These are phyloP conservation scores for Rhinocladiella similis DNA, from an alignment of 2,329 filamentous ascomycete genomes.

Conservation along the genomic window DNA sequence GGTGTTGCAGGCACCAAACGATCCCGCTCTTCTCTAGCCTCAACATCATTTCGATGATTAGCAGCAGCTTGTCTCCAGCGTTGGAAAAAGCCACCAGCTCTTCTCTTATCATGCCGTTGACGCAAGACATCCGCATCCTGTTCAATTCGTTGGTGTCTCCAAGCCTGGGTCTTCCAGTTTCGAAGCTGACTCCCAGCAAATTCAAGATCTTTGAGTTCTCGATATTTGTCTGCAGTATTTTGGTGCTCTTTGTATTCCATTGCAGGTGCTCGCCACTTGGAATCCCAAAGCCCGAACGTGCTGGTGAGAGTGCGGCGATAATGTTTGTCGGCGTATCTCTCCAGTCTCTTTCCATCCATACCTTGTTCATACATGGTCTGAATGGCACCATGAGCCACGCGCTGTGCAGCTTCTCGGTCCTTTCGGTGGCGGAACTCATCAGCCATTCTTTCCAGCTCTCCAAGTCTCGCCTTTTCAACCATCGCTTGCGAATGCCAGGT, in stretches of 20 bases:
- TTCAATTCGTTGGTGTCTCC: constrained; percentile 17
- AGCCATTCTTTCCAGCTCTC: constrained; percentile 10
- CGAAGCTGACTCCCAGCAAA: constrained; percentile 11
- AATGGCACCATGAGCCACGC: constrained; percentile 16
- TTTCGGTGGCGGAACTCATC: constrained; percentile 20
- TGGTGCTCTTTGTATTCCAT: constrained; percentile 18
- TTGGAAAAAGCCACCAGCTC: constrained; percentile 15
- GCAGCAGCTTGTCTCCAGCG: constrained; percentile 14
- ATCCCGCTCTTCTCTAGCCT: constrained; percentile 6
- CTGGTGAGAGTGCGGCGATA: constrained; percentile 12
- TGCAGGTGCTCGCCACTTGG: constrained; percentile 20
- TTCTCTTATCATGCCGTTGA: constrained; percentile 22
- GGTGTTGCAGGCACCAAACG: constrained; percentile 19
- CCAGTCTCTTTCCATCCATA: constrained; percentile 10
- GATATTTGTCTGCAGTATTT: constrained; percentile 21
- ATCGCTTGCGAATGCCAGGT: constrained; percentile 16
- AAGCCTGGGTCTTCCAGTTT: constrained; percentile 19
- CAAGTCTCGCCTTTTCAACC: not conserved
- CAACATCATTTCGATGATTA: not conserved
- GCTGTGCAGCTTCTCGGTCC: constrained; percentile 11
- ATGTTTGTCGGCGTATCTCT: constrained; percentile 8
- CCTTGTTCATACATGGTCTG: constrained; percentile 19
- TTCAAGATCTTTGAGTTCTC: constrained; percentile 13
- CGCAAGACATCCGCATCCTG: constrained; percentile 20
- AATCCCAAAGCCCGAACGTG: constrained; percentile 17